Evolutionary conservation across 2,329 filamentous ascomycete species (phyloP).

Genomic region (Trichoderma sp.): DNA sequence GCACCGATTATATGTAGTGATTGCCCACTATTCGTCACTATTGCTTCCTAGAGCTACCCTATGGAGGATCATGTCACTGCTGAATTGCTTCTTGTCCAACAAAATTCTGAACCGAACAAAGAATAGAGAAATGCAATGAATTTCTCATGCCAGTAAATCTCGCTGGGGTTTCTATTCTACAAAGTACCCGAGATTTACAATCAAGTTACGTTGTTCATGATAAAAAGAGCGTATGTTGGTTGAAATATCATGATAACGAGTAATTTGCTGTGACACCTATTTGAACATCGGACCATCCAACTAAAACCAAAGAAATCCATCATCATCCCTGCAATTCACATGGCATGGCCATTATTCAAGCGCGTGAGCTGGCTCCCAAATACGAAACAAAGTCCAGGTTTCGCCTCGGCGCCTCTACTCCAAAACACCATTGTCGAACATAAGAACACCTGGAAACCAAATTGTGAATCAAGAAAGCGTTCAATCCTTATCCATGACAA

Average conservation of each 20-base stretch:
- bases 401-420: conserved; percentile 9
- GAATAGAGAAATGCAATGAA: background rate
- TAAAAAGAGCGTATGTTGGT: background rate
- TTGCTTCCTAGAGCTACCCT: background rate
- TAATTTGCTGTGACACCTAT: background rate
- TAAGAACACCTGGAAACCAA: background rate
- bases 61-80: background rate
- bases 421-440: background rate
- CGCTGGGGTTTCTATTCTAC: background rate
- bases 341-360: background rate
- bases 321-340: background rate
- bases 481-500: conserved; percentile 39
- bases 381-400: background rate
- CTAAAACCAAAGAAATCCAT: background rate
- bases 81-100: background rate
- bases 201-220: background rate
- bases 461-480: background rate
- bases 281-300: background rate
- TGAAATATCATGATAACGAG: background rate
- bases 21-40: background rate
- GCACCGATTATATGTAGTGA: background rate
- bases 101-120: background rate
- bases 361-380: background rate
- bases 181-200: background rate
- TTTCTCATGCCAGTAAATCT: background rate